Base-by-base conservation (phyloP, 2,329 filamentous ascomycete species). In the Calonectria pauciramosa region DNA sequence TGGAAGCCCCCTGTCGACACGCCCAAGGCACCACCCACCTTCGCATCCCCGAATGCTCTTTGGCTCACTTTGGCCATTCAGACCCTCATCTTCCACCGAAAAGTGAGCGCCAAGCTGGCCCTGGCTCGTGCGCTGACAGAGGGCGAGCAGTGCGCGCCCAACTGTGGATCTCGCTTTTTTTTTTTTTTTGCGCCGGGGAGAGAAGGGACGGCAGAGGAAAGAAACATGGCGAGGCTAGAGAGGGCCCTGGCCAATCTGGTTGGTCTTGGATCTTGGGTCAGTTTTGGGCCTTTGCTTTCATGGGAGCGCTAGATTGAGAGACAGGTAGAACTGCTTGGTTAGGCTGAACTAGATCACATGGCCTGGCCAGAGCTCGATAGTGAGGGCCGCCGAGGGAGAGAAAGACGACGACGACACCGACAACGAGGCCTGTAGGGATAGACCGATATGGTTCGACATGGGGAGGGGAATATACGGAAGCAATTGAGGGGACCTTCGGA, bases 101-200 rank as follows among this genome's bases (percentile, higher is more conserved):
- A 72, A 81, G 71, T 75, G 75, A 69, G 77, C 77, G 78, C 77
- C 80, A 75, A 74, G 66, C 38, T 72, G 77, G 73, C 74, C 77
- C 79, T 70, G 64, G 75, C 47, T 51, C 38, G 74, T 78, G 78
- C 76, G 80, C 77, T 78, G 79, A 79, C 76, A 80, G 75, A 79
- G 72, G 78, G 78, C 78, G 77, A 79, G 72, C 77, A 80, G 76
- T 82, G 81, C 81, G 76, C 79, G 73, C 76, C 75, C 74, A 76
- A 78, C 77, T 78, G 80, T 77, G 76, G 75, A 75, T 76, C 56
- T 73, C 65, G 32, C n/a, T 41, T 26, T 59, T 59, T 59, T 52
- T 52, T 41, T 20, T 32, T 32, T 13, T 51, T 54, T 70, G 63
- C 66, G 63, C 66, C 38, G 47, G 71, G 68, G 56, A 41, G 38